Base-by-base conservation (phyloP, 306 rosid genomes). In the Neltuma alba region DNA sequence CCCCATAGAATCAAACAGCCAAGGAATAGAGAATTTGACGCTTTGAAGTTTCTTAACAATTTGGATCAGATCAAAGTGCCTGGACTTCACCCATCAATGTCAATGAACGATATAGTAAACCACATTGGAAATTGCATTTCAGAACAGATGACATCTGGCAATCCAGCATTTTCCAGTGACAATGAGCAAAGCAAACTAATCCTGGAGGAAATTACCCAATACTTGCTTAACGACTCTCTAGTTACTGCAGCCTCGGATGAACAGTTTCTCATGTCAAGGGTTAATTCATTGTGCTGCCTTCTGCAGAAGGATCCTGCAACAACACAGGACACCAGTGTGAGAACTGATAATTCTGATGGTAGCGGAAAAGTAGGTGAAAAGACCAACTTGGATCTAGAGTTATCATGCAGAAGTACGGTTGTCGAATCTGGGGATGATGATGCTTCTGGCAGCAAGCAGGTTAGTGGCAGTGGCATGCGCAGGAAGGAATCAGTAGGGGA, bases 401-500 rank as follows among this genome's bases (percentile, higher is more conserved):
- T 79, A 44, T 42, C 78, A 30, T 23, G 63, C 40, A 81, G 84
- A 72, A 79, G 69, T 54, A 86, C 84, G 33, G 47, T 34, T 63
- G 33, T 50, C 72, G 88, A 85, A 28, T 47, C 85, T 0, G 83
- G 76, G 61, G 70, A 77, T 16, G 80, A 62, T 47, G 91, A 84
- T 58, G 81, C 31, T 70, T 74, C 82, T 20, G 85, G 83, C 23
- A 23, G 66, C 78, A 85, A 86, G 80, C 88, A 84, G 62, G 88
- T 83, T 72, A 87, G 21, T 71, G 89, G 83, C 11, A 61, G 87
- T 48, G 91, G 85, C 34, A 75, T 91, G 57, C 72, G 85, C 0
- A 89, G 94, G 79, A 87, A 86, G 85, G 96, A 92, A 82, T 92
- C 97, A 18, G 79, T 89, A 65, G 92, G 89, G 4, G 96, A 92